Conservation (phyloP, 306 rosid genomes). For the Nissolia schottii region DNA sequence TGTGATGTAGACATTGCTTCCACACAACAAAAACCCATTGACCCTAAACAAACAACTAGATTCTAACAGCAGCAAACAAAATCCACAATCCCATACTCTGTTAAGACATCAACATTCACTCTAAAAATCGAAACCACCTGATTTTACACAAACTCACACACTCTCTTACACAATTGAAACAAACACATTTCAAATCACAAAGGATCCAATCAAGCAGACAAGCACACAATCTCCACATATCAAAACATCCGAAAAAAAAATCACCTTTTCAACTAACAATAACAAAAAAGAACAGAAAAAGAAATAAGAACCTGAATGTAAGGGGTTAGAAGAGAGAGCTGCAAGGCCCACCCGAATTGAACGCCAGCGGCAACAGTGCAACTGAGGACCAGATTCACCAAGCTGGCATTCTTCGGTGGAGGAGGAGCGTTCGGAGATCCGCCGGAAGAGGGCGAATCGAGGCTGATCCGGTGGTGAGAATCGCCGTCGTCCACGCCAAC, state of each 20-base stretch:
- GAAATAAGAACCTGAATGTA: conserved; percentile 65
- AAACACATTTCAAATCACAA: background rate
- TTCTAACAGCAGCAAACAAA: background rate
- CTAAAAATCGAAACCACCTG: background rate
- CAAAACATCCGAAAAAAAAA: background rate
- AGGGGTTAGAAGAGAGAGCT: conserved; percentile 91
- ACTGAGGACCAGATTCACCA: conserved; percentile 62
- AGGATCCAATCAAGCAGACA: conserved; percentile 22
- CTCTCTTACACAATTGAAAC: background rate
- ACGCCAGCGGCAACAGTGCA: conserved; percentile 98
- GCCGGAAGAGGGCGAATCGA: conserved; percentile 35
- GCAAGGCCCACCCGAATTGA: conserved; percentile 99
- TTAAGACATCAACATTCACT: background rate
- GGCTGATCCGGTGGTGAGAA: conserved; percentile 45
- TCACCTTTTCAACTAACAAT: background rate
- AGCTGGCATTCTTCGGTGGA: conserved; percentile 28
- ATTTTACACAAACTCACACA: background rate
- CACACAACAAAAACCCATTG: background rate
- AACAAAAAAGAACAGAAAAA: background rate
- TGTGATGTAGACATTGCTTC: background rate
- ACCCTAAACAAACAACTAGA: background rate
- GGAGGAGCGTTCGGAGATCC: conserved; percentile 25
- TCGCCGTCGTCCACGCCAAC: conserved; percentile 49
- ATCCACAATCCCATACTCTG: background rate
- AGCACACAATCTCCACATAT: background rate